phyloP scores from a whole-genome alignment of 2,329 filamentous ascomycete genomes.

The Fonsecaea pedrosoi region DNA sequence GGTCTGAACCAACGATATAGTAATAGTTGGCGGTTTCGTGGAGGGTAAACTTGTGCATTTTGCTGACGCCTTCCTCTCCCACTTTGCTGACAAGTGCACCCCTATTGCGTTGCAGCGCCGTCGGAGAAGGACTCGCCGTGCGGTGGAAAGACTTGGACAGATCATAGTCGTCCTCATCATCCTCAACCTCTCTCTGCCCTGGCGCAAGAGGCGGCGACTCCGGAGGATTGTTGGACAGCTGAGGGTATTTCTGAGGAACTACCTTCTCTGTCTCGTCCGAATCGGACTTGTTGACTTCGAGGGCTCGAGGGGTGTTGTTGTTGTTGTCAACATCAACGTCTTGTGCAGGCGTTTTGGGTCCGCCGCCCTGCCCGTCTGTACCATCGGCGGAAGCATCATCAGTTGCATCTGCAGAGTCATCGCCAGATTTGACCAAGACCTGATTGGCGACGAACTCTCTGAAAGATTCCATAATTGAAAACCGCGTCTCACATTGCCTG shows the following conservation, averaged over 20 bases:
- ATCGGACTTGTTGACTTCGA: slow-evolving; percentile 26
- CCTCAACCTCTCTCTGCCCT: slow-evolving; percentile 46
- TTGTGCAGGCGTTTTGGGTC: slow-evolving; percentile 6
- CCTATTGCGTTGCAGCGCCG: slow-evolving; percentile 48
- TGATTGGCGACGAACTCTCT: slow-evolving; percentile 31
- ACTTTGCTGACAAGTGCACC: slow-evolving; percentile 46
- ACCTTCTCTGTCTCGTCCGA: slow-evolving; percentile 23
- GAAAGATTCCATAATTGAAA: slow-evolving; percentile 33
- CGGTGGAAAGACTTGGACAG: slow-evolving; percentile 55
- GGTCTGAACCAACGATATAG: slow-evolving; percentile 91
- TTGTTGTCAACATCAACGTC: slow-evolving; percentile 8
- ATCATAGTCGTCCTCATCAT: slow-evolving; percentile 53
- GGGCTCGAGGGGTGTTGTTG: background rate
- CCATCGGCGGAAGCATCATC: slow-evolving; percentile 12
- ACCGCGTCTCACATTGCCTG: slow-evolving; percentile 2
- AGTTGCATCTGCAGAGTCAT: slow-evolving; percentile 43
- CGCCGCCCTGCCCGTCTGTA: background rate
- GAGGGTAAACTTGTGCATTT: slow-evolving; percentile 96
- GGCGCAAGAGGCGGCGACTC: slow-evolving; percentile 44
- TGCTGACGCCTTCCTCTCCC: slow-evolving; percentile 55
- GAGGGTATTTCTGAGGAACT: slow-evolving; percentile 32
- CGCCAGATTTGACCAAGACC: slow-evolving; percentile 8
- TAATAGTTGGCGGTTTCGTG: slow-evolving; percentile 94
- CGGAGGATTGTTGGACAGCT: slow-evolving; percentile 44
- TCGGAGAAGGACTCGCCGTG: slow-evolving; percentile 46